Conservation (phyloP, 2,329 filamentous ascomycete species). For the Polychaeton citri region DNA sequence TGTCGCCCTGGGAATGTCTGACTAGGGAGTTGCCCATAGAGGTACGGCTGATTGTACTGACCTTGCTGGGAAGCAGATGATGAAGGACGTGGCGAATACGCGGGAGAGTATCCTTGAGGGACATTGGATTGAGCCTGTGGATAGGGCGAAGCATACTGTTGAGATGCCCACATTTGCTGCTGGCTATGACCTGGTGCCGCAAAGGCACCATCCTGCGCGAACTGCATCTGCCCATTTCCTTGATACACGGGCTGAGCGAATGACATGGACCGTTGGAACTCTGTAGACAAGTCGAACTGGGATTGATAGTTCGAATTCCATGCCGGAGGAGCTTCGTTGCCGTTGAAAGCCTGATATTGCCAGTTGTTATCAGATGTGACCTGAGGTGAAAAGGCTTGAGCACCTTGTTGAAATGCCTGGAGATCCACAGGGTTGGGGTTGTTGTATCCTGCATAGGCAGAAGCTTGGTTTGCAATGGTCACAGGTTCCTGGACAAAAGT, state of each 20-base stretch:
- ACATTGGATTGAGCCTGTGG: constrained; percentile 4
- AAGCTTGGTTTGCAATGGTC: background rate
- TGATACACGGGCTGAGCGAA: constrained; percentile 23
- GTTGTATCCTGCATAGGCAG: constrained; percentile 1
- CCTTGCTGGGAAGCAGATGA: constrained; percentile 16
- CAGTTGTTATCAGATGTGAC: background rate
- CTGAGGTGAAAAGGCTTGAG: background rate
- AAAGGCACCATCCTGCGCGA: constrained; percentile 18
- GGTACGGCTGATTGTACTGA: constrained; percentile 42
- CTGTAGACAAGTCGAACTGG: constrained; percentile 30
- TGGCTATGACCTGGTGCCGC: constrained; percentile 8
- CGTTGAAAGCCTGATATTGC: background rate
- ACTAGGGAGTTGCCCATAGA: constrained; percentile 64
- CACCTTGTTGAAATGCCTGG: background rate
- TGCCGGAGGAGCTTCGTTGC: constrained; percentile 9
- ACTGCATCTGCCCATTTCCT: constrained; percentile 5
- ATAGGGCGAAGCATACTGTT: constrained; percentile 14
- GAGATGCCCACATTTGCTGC: constrained; percentile 17
- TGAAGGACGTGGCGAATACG: constrained; percentile 1
- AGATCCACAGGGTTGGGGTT: constrained; percentile 1
- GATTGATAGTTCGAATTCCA: constrained; percentile 18
- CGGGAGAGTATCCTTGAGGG: constrained; percentile 1
- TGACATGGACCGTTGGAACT: constrained; percentile 34
- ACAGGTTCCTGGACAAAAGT: constrained; percentile 1
- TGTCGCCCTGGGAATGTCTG: constrained; percentile 56